Percentiles rank a stretch among this genome's conserved stretches.
Evolutionary conservation across 257 asterid species (phyloP).

Genomic region (Sherardia arvensis): DNA sequence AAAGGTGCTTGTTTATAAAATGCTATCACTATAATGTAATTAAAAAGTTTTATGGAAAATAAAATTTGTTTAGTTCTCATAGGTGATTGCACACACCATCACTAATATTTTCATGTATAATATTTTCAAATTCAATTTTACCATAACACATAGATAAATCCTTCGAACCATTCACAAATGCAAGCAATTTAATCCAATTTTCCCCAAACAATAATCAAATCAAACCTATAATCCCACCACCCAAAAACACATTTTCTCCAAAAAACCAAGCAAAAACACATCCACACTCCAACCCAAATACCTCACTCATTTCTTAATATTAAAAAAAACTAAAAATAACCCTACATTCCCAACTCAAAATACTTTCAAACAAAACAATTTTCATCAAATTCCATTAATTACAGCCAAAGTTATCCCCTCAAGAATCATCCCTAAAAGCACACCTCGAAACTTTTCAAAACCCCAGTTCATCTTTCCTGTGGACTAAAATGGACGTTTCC

Average conservation of each 20-base stretch:
- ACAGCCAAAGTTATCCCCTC: not conserved
- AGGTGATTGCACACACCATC: no score
- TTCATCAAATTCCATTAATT: slow-evolving; percentile 1
- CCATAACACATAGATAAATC: not conserved
- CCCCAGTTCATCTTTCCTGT: not conserved
- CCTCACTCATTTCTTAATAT: not conserved
- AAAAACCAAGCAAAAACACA: not conserved
- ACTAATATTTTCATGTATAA: no score
- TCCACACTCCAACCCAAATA: not conserved
- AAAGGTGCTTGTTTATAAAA: not conserved
- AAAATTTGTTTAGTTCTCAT: not conserved
- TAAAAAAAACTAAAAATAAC: not conserved
- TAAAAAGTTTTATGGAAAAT: no score
- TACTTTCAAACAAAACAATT: not conserved
- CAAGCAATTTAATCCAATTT: not conserved
- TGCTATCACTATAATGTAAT: not conserved
- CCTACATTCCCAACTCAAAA: not conserved
- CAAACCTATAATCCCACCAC: not conserved
- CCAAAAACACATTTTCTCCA: not conserved
- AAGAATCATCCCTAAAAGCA: slow-evolving; percentile 1
- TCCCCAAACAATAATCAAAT: not conserved
- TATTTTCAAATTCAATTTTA: not conserved
- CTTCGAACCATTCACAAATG: not conserved
- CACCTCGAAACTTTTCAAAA: not conserved
- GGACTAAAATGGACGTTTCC: not conserved